Evolutionary conservation across 495 filamentous ascomycete species (phyloP), one percentile per base, ranked within the genome.

Genomic region (Talaromyces borbonicus): DNA sequence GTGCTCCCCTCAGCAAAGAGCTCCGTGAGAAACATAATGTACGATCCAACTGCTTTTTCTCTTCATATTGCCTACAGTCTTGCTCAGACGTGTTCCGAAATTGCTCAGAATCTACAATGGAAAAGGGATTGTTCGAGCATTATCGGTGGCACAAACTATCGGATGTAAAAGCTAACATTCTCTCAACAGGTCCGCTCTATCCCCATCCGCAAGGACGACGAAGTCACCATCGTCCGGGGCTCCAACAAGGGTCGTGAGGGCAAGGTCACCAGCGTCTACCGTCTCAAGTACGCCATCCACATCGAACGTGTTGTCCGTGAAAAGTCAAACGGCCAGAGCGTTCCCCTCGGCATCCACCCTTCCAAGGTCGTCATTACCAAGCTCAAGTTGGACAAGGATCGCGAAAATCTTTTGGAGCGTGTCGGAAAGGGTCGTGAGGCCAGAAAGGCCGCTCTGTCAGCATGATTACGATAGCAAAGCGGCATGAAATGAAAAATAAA

Each of bases 381-480:
- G 78, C 75, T 98, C 64, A 93, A 96, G 82, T 72, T 95, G 55
- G 88, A 95, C 73, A 93, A 95, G 83, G 92, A 99, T 72, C 85
- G 92, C 58, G 90, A 97, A 76, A 74, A 73, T 65, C 92, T 97
- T 63, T 75, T 96, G 46, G 87, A 87, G 73, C 81, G 90, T 68
- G 80, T 80, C 63, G 76, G 73, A 58, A 68, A 75, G 53, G 85
- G 86, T 55, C 78, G 85, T 52, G 83, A 87, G 72, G 52, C 51
- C n/a, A 38, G 35, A 12, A 38, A 38, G 35, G 35, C 35, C 16
- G 35, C 35, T 38, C 35, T 38, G 19, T 38, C 35, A 38, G 35
- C 35, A 38, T 38, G 35, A 38, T 38, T 38, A 38, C 22, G 35
- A 19, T 38, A 38, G 35, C 35, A 38, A 38, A 19, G 11, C 35